Conservation (phyloP, 2,329 filamentous ascomycete genomes). For the Alternaria atra region DNA sequence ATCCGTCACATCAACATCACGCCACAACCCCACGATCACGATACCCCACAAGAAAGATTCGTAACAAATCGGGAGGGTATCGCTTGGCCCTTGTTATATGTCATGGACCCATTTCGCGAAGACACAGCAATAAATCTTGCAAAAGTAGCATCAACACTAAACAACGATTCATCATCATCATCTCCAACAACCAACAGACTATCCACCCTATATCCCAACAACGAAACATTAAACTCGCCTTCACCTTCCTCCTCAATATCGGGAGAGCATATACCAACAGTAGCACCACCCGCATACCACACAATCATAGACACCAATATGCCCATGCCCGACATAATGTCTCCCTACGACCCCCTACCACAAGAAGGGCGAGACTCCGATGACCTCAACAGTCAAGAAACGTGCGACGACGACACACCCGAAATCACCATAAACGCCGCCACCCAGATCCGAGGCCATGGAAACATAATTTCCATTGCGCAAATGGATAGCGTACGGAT, state of each 20-base stretch:
- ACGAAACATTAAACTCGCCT: slow-evolving; percentile 2
- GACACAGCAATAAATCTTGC: slow-evolving; percentile 28
- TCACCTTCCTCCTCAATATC: background rate
- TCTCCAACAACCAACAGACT: slow-evolving; percentile 10
- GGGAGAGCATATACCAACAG: slow-evolving; percentile 1
- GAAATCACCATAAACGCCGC: slow-evolving; percentile 48
- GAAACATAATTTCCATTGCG: slow-evolving; percentile 46
- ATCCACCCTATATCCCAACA: background rate
- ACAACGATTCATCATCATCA: background rate
- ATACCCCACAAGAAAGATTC: slow-evolving; percentile 19
- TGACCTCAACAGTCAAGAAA: background rate
- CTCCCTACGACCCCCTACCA: slow-evolving; percentile 29
- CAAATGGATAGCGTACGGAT: slow-evolving; percentile 44
- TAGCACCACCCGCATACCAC: slow-evolving; percentile 45
- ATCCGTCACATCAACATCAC: slow-evolving; percentile 44
- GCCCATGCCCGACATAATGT: slow-evolving; percentile 30
- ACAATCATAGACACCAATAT: slow-evolving; percentile 35
- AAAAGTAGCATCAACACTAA: slow-evolving; percentile 29
- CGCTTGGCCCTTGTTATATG: slow-evolving; percentile 9
- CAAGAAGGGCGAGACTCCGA: slow-evolving; percentile 19
- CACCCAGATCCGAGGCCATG: slow-evolving; percentile 45
- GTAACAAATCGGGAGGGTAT: background rate
- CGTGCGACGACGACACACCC: slow-evolving; percentile 23
- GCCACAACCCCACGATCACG: slow-evolving; percentile 37
- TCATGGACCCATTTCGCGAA: slow-evolving; percentile 34